phyloP scores from a whole-genome alignment of 306 rosid genomes.

The Echinosophora koreensis region DNA sequence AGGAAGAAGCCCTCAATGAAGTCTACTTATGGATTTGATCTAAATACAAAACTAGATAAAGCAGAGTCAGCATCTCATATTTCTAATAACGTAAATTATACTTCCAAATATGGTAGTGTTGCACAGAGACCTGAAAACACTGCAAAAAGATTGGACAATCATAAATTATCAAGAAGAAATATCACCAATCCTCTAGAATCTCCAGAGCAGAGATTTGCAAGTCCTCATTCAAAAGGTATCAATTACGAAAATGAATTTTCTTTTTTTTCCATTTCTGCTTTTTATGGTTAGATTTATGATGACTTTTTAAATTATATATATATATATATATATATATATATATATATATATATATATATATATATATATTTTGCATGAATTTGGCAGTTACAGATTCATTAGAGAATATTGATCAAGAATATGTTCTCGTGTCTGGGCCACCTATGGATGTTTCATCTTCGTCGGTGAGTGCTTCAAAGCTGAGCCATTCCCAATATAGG shows the following conservation, averaged over 20 bases:
- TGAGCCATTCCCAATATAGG: constrained; percentile 62
- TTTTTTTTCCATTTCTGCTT: constrained; percentile 43
- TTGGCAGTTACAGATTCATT: constrained; percentile 74
- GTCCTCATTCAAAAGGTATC: constrained; percentile 68
- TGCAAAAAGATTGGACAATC: constrained; percentile 58
- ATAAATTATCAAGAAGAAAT: constrained; percentile 59
- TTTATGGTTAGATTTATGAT: constrained; percentile 34
- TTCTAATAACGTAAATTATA: constrained; percentile 50
- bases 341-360: background rate
- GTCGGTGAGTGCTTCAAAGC: constrained; percentile 69
- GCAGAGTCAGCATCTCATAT: constrained; percentile 55
- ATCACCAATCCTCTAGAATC: constrained; percentile 53
- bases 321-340: constrained; percentile 18
- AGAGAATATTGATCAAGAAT: constrained; percentile 92
- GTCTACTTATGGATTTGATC: constrained; percentile 85
- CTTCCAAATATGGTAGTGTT: constrained; percentile 57
- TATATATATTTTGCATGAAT: constrained; percentile 43
- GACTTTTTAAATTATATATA: constrained; percentile 29
- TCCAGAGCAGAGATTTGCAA: constrained; percentile 54
- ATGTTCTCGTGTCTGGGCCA: constrained; percentile 92
- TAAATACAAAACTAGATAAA: constrained; percentile 64
- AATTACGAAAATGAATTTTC: constrained; percentile 16
- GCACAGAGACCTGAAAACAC: constrained; percentile 59
- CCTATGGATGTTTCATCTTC: constrained; percentile 76
- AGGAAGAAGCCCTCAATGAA: constrained; percentile 70